Percentiles rank a stretch among this genome's conserved stretches.
phyloP scores from a whole-genome alignment of 805 yeast species.

The Kodamaea nitidulidarum region DNA sequence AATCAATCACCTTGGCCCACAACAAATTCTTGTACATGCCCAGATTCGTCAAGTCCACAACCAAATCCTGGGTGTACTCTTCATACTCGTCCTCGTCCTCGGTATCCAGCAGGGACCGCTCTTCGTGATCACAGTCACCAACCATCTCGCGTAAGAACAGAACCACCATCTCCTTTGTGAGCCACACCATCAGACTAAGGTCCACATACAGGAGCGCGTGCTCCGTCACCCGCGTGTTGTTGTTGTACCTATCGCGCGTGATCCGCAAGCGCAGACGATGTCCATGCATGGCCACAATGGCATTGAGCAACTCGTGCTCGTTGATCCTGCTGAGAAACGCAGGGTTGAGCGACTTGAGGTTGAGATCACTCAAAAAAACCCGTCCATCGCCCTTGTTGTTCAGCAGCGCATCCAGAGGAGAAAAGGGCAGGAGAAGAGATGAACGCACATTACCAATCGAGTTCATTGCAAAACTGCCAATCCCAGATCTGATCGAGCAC shows the following conservation, averaged over 20 bases:
- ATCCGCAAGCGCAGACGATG: slow-evolving; percentile 2
- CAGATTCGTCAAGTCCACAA: slow-evolving; percentile 41
- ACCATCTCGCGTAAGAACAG: slow-evolving; percentile 31
- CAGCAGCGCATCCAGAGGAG: slow-evolving; percentile 18
- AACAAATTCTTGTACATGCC: slow-evolving; percentile 47
- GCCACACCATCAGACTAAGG: slow-evolving; percentile 47
- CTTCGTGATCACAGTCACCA: slow-evolving; percentile 11
- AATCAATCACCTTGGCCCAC: slow-evolving; percentile 40
- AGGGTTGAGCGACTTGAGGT: slow-evolving; percentile 35
- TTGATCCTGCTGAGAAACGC: slow-evolving; percentile 26
- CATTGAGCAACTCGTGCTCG: slow-evolving; percentile 29
- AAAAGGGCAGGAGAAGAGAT: slow-evolving; percentile 23
- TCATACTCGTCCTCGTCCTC: slow-evolving; percentile 6
- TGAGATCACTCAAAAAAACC: slow-evolving; percentile 39
- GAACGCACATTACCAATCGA: not conserved
- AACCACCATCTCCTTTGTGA: slow-evolving; percentile 36
- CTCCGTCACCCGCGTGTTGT: slow-evolving; percentile 1
- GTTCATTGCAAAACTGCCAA: not conserved
- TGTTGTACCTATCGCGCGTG: slow-evolving; percentile 4
- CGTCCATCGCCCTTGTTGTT: slow-evolving; percentile 18
- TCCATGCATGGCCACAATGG: slow-evolving; percentile 26
- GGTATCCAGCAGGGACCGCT: slow-evolving; percentile 5
- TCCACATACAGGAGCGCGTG: slow-evolving; percentile 24
- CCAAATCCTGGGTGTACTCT: slow-evolving; percentile 18
- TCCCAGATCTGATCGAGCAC: not conserved